Base-by-base conservation (phyloP, 2,329 filamentous ascomycete species). In the Berkeleyomyces basicola region DNA sequence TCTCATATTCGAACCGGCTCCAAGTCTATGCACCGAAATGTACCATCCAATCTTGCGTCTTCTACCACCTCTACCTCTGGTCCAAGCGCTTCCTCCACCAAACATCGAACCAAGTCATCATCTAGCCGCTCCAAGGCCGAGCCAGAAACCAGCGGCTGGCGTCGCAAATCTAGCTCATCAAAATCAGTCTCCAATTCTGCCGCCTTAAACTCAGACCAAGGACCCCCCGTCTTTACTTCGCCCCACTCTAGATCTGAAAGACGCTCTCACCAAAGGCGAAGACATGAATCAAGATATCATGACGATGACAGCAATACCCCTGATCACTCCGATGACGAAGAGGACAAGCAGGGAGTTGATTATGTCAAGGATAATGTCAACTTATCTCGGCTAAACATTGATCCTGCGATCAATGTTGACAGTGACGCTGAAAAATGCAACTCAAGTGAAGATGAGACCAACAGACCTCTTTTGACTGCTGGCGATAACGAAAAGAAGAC, bases 51-150 rank as follows among this genome's bases (percentile, higher is more conserved):
- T 49, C 51, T 39, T 9, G 11, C 33, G n/a, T 36, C 31, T 2
- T 16, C 49, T 36, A 9, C 23, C 23, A 23, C 47, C 37, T 39
- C 61, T 6, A 37, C 42, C 42, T 51, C 60, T 2, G 47, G 49
- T 40, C 31, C 49, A 9, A 39, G 39, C 33, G 16, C 51, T 23
- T 39, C 51, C 7, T 58, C 42, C 14, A 46, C 40, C 36, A 58
- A 37, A 31, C 14, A 49, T 16, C 61, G 61, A 14, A 44, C 61
- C 42, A 62, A 62, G 36, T 57, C 37, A 23, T 62, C 61, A 4
- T 62, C 61, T 36, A 49, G 61, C 23, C 61, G 49, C 7, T 39
- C 61, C 16, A 62, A 58, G 33, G 51, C n/a, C 51, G 61, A 62
- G 42, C 53, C 61, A 23, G 61, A 62, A 11, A 36, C 40, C n/a